phyloP scores from a whole-genome alignment of 495 filamentous ascomycete genomes.

The Neurospora sp. region DNA sequence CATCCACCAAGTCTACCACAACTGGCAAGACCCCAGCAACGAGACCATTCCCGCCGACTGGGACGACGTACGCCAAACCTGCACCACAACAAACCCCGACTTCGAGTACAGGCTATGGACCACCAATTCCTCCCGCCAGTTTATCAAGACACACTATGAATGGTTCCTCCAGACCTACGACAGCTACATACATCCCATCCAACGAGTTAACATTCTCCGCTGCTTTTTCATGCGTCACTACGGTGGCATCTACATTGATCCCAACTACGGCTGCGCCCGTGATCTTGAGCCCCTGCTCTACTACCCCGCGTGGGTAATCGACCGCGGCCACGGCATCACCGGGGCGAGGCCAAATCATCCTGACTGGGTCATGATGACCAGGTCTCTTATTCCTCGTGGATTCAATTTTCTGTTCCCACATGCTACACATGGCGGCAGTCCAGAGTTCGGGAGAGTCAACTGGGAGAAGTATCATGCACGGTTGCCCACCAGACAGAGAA shows the following conservation, averaged over 20 bases:
- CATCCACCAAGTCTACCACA: constrained; percentile 79
- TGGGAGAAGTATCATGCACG: constrained; percentile 56
- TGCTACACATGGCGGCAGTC: constrained; percentile 77
- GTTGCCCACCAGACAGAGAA: neutral
- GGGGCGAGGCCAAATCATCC: constrained; percentile 68
- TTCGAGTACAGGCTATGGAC: constrained; percentile 88
- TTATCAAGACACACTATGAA: constrained; percentile 62
- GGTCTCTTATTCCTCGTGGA: constrained; percentile 59
- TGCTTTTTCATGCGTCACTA: constrained; percentile 76
- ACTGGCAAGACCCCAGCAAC: constrained; percentile 26
- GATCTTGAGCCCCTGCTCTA: constrained; percentile 68
- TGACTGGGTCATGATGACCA: constrained; percentile 67
- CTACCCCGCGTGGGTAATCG: constrained; percentile 74
- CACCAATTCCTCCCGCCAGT: constrained; percentile 59
- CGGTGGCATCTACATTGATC: constrained; percentile 79
- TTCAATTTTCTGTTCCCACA: constrained; percentile 71
- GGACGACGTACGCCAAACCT: constrained; percentile 59
- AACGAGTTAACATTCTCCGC: constrained; percentile 75
- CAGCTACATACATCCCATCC: constrained; percentile 66
- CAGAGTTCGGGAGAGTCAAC: constrained; percentile 68
- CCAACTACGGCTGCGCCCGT: constrained; percentile 77
- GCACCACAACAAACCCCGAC: constrained; percentile 61
- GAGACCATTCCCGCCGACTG: constrained; percentile 64
- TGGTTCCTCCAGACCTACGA: constrained; percentile 82
- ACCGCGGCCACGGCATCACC: constrained; percentile 71